Conservation (phyloP, 2,329 filamentous ascomycete species). For the Fusarium sp. region DNA sequence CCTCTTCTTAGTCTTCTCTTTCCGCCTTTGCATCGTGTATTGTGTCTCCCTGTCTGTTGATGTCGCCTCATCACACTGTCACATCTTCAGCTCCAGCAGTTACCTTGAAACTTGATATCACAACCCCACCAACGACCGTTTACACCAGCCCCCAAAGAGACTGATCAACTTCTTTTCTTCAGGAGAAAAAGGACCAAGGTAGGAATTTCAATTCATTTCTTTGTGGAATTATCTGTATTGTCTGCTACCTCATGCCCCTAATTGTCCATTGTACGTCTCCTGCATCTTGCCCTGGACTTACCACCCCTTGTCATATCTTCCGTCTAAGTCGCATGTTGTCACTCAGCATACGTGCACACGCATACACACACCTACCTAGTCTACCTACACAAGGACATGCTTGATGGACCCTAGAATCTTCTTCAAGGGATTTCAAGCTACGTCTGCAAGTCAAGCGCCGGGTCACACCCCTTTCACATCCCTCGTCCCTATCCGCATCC, state of each 20-base stretch:
- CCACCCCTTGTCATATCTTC: slow-evolving; percentile 12
- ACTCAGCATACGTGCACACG: slow-evolving; percentile 32
- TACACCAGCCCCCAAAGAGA: slow-evolving; percentile 23
- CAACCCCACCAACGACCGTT: slow-evolving; percentile 32
- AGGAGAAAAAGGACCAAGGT: slow-evolving; percentile 11
- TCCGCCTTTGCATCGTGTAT: slow-evolving; percentile 31
- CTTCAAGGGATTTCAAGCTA: slow-evolving; percentile 42
- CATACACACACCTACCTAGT: slow-evolving; percentile 16
- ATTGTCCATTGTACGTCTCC: slow-evolving; percentile 18
- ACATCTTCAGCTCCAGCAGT: slow-evolving; percentile 35
- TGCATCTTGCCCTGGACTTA: slow-evolving; percentile 16
- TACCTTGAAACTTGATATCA: slow-evolving; percentile 24
- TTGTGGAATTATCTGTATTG: not conserved
- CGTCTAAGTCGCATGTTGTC: slow-evolving; percentile 30
- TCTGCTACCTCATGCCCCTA: not conserved
- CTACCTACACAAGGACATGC: not conserved
- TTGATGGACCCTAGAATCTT: slow-evolving; percentile 37
- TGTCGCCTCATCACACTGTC: slow-evolving; percentile 41
- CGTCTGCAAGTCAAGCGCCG: slow-evolving; percentile 48
- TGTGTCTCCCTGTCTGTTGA: slow-evolving; percentile 14
- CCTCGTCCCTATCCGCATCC: slow-evolving; percentile 41
- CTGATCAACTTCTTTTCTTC: slow-evolving; percentile 20
- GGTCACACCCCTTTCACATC: slow-evolving; percentile 46
- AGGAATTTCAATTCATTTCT: slow-evolving; percentile 5
- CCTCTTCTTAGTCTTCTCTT: slow-evolving; percentile 38